Percentiles rank a stretch among this genome's conserved stretches.
Evolutionary conservation across 768 basidiomycete genomes (phyloP).

Genomic region (Kwoniella shandongensis): DNA sequence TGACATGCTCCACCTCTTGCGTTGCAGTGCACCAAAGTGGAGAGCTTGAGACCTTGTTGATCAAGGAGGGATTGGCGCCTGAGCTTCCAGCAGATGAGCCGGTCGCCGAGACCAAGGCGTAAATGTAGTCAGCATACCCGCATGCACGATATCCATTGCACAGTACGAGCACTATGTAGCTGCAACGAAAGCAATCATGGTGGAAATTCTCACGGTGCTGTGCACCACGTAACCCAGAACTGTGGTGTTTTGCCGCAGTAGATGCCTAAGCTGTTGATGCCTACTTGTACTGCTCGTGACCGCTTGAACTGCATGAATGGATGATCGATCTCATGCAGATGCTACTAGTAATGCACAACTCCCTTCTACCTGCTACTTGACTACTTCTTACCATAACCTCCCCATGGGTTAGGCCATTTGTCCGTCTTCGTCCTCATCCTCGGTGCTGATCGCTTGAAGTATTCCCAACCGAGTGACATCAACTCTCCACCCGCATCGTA

Average conservation of each 20-base stretch:
- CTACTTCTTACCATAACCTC: constrained; percentile 23
- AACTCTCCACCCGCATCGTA: constrained; percentile 94
- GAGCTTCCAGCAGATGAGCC: constrained; percentile 53
- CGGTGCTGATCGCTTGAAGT: constrained; percentile 58
- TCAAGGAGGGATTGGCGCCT: constrained; percentile 69
- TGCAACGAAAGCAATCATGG: no score
- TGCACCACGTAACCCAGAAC: no score
- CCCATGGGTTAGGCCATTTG: constrained; percentile 36
- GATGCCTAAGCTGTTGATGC: neutral
- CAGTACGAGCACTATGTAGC: no score
- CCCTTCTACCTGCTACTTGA: neutral
- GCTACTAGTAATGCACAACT: constrained; percentile 4
- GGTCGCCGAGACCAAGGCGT: constrained; percentile 19
- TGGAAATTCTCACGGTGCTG: no score
- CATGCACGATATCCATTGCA: no score
- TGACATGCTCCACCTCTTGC: neutral
- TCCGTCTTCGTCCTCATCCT: constrained; percentile 37
- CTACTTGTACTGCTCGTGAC: neutral
- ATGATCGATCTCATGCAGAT: constrained; percentile 5
- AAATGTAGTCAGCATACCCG: neutral
- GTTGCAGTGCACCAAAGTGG: constrained; percentile 89
- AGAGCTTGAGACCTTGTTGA: constrained; percentile 79
- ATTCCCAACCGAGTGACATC: constrained; percentile 91
- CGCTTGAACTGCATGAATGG: no score
- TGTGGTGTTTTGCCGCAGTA: neutral